Evolutionary conservation across 495 filamentous ascomycete species (phyloP), one percentile per base, ranked within the genome.

Genomic region (Paragyromitra xinjiangensis): DNA sequence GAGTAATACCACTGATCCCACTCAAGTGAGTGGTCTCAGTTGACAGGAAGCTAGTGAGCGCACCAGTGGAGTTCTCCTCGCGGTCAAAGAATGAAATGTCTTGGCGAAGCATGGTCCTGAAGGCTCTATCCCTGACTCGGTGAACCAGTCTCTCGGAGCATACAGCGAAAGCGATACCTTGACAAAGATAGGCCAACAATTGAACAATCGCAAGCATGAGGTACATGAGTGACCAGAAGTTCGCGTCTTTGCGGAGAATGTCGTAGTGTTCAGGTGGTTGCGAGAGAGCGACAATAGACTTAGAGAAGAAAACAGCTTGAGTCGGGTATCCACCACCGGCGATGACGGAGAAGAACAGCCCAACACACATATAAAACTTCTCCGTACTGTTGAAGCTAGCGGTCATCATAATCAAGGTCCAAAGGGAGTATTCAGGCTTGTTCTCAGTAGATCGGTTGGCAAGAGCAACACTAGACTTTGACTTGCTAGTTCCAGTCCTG

Each of bases 211-310:
- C 95, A n/a, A 97, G 88, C 88, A 98, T 94, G 26, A 98, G 88
- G 83, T 95, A 99, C 94, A 99, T 97, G 71, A 90, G 83, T 45
- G 89, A 90, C 95, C 95, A 99, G 84, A 98, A 98, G 76, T 95
- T 89, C 53, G 89, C 89, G 53, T 92, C 89, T 2, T 87, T 86
- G 62, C 91, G 87, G 48, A 96, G 83, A 73, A 86, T 83, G 53
- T 48, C 86, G 72, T 84, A 88, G 80, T 85, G 45, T 4, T 51
- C 71, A 14, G 80, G 78, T 12, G 87, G 89, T 4, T 86, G 83
- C 0, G 90, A 88, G 12, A 94, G 84, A 0, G 92, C 85, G 37
- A 86, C 88, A 83, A 99, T 94, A 34, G 92, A 88, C 83, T 97
- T 97, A 77, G 93, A 92, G 78, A 97, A 97, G 83, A 98, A 92